phyloP scores from a whole-genome alignment of 2,329 filamentous ascomycete species.

The Xylariales sp. region DNA sequence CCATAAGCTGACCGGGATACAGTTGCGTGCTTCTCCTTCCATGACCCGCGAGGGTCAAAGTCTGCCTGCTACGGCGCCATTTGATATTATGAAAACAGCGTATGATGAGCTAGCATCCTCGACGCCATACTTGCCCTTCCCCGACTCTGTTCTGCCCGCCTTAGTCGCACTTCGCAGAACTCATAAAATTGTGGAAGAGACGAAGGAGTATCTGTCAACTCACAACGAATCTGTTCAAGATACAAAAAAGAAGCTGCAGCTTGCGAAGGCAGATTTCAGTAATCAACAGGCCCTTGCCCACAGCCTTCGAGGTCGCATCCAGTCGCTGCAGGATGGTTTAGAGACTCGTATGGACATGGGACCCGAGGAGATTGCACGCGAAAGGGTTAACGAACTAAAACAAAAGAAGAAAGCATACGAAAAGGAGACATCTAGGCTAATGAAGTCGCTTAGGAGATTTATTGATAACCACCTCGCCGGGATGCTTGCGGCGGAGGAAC shows the following conservation, averaged over 20 bases:
- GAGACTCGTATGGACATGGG: conserved; percentile 68
- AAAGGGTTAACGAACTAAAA: conserved; percentile 71
- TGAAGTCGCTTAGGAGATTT: conserved; percentile 74
- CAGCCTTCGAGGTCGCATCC: conserved; percentile 61
- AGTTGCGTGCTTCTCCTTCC: conserved; percentile 41
- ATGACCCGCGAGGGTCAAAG: conserved; percentile 29
- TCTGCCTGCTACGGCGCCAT: conserved; percentile 50
- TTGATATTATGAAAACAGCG: conserved; percentile 69
- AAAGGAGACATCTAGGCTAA: conserved; percentile 68
- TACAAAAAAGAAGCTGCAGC: conserved; percentile 60
- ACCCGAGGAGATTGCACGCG: conserved; percentile 70
- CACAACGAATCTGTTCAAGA: conserved; percentile 58
- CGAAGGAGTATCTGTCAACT: conserved; percentile 66
- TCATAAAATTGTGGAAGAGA: conserved; percentile 72
- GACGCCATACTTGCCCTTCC: conserved; percentile 73
- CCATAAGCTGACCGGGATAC: conserved; percentile 29
- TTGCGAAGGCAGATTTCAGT: conserved; percentile 61
- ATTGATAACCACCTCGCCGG: conserved; percentile 76
- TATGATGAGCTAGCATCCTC: conserved; percentile 72
- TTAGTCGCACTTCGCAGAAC: conserved; percentile 77
- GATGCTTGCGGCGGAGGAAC: conserved; percentile 84
- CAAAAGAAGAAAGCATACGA: conserved; percentile 70
- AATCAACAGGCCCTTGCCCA: conserved; percentile 68
- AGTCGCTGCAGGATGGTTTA: conserved; percentile 67
- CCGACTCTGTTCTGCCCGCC: conserved; percentile 75